Base-by-base conservation (phyloP, 768 basidiomycete genomes). In the Pisolithus albus region DNA sequence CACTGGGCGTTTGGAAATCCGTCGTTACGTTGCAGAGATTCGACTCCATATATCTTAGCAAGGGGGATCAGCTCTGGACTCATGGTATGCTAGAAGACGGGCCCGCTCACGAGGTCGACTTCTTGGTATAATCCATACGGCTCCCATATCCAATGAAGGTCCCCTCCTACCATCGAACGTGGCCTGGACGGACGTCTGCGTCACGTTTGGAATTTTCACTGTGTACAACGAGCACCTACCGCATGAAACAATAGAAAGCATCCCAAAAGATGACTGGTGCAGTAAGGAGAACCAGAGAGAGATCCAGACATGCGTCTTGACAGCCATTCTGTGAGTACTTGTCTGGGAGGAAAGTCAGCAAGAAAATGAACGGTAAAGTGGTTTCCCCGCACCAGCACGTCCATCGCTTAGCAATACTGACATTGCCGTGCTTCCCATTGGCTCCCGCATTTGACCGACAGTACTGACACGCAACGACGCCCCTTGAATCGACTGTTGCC, bases 141-240 rank as follows among this genome's bases (percentile, higher is more conserved):
- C 52, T 77, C 72, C 92, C 92, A 95, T 41, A 94, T 78, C 92
- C 91, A 94, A 59, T 92, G 87, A 43, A 93, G 73, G 66, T 93
- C 90, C 2, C 92, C 92, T 1, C 88, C 91, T 57, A 71, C 72
- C 83, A 93, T 88, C 4, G 90, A 92, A 19, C 90, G 79, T 18
- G 92, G 92, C 36, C 91, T 91, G 53, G n/a, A 38, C 1, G 13
- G 34, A 49, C 8, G 30, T 32, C 26, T 3, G 26, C 26, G 4
- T 30, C 30, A 26, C 5, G 26, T 30, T 38, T 48, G 18, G 6
- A 18, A 16, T 30, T 19, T 28, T 19, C n/a, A 18, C 2, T 49
- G 5, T 1, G 38, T 59, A 67, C 71, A 69, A 36, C 2, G 21
- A 9, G 21, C 19, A 62, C 79, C 53, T 55, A 87, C 89, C 89